Evolutionary conservation across 805 yeast genomes (phyloP).

Genomic region (Kodamaea restingae): DNA sequence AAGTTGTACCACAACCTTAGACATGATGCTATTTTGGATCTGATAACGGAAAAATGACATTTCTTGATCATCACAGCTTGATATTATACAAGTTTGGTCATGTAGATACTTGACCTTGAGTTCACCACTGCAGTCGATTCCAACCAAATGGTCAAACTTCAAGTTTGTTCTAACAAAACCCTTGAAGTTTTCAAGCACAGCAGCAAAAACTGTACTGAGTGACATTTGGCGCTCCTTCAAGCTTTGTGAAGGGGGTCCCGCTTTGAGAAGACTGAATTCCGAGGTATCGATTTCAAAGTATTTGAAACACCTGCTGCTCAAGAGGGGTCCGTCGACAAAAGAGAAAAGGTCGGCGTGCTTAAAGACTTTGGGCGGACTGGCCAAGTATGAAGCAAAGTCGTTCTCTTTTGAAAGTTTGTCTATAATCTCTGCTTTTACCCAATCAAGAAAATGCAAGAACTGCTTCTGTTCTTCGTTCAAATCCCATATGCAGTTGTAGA

Average conservation of each 20-base stretch:
- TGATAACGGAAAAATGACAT: slow-evolving; percentile 1
- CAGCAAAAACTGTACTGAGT: neutral
- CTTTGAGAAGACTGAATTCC: neutral
- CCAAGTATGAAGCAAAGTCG: slow-evolving; percentile 19
- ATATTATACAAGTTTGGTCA: slow-evolving; percentile 3
- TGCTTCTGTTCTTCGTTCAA: slow-evolving; percentile 44
- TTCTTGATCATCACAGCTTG: slow-evolving; percentile 3
- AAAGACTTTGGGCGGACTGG: slow-evolving; percentile 10
- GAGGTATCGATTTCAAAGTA: slow-evolving; percentile 18
- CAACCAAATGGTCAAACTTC: neutral
- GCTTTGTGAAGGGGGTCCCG: neutral
- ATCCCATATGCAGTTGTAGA: slow-evolving; percentile 38
- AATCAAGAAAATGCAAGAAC: slow-evolving; percentile 43
- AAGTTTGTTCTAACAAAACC: neutral
- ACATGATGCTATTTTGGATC: neutral
- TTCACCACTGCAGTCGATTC: slow-evolving; percentile 3
- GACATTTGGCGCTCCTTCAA: neutral
- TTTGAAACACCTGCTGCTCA: slow-evolving; percentile 16
- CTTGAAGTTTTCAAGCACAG: neutral
- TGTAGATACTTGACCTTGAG: slow-evolving; percentile 7
- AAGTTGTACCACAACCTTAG: slow-evolving; percentile 1
- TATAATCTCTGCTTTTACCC: slow-evolving; percentile 38
- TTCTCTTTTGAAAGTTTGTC: slow-evolving; percentile 37
- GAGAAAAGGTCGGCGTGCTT: slow-evolving; percentile 21
- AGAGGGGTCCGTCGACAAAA: slow-evolving; percentile 22